Evolutionary conservation across 2,329 filamentous ascomycete genomes (phyloP), one percentile per base, ranked within the genome.

Genomic region (Colletotrichum musae): DNA sequence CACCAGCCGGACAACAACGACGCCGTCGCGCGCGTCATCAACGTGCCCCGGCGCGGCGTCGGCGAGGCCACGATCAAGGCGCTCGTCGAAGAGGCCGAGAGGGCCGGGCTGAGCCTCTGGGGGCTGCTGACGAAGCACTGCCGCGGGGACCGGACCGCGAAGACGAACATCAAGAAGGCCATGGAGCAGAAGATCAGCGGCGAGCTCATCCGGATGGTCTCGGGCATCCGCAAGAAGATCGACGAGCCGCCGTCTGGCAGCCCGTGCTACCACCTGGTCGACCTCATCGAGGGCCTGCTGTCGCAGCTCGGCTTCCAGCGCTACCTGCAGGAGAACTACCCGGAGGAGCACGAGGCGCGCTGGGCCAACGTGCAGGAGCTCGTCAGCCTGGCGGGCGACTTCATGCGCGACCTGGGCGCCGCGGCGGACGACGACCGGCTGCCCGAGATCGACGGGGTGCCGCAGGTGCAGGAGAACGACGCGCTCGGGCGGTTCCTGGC

Each of bases 321-420:
- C n/a, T 93, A 93, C 75, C 82, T 98, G 6, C 87, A 92, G 73
- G 87, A 88, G 12, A 88, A 90, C 24, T 92, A 95, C 73, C 85
- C 87, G 0, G 91, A 96, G 18, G 91, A 95, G 69, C 87, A 92
- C 72, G 94, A 96, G 73, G 86, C 90, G 64, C 87, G 94, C 70
- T 96, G 94, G 93, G 91, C 91, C 39, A 98, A 97, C 74, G 91
- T 98, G 0, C 90, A 96, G 75, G 95, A 98, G 79, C 89, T 98
- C n/a, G 83, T 97, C 65, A 88, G 84, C 16, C 90, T 97, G 76
- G 94, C 94, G 1, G 87, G 86, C 4, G 94, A 98, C 70, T 92
- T 95, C 77, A 83, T 80, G 79, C 81, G 75, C 57, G 85, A 82
- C 61, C 78, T 78, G 70, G 81, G 75, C 4, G 53, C 52, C 7